phyloP scores from a whole-genome alignment of 805 yeast species.

The Myxozyma kluyveri region DNA sequence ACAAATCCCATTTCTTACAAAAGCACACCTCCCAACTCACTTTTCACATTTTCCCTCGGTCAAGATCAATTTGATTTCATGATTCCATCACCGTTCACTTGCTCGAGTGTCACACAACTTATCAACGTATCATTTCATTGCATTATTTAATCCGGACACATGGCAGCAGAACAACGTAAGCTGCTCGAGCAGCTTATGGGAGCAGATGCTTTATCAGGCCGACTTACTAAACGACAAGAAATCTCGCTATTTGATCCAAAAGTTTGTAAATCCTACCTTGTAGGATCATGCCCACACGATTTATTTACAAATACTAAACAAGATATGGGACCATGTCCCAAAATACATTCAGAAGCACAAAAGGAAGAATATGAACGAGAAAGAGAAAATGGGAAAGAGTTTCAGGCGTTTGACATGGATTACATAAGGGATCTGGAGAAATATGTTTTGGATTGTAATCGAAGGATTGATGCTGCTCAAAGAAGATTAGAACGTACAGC shows the following conservation, averaged over 20 bases:
- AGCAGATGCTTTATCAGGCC: slow-evolving; percentile 37
- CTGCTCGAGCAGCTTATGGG: slow-evolving; percentile 82
- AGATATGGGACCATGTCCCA: slow-evolving; percentile 76
- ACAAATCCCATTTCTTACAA: too few species aligned
- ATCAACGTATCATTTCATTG: too few species aligned
- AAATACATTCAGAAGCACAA: slow-evolving; percentile 69
- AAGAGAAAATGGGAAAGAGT: slow-evolving; percentile 42
- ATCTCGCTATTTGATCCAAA: slow-evolving; percentile 52
- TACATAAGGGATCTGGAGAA: slow-evolving; percentile 48
- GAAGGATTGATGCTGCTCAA: slow-evolving; percentile 60
- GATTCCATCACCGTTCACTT: too few species aligned
- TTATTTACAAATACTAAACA: slow-evolving; percentile 77
- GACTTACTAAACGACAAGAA: slow-evolving; percentile 40
- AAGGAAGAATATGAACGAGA: slow-evolving; percentile 62
- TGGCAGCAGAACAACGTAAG: slow-evolving; percentile 73
- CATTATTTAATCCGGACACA: slow-evolving; percentile 25
- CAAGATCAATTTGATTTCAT: too few species aligned
- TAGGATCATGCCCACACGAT: slow-evolving; percentile 84
- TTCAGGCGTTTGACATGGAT: slow-evolving; percentile 49
- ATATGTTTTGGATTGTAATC: slow-evolving; percentile 65
- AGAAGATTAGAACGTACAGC: slow-evolving; percentile 67
- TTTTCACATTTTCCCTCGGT: too few species aligned
- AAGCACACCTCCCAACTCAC: too few species aligned
- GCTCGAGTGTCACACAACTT: too few species aligned
- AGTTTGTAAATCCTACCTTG: slow-evolving; percentile 78